A percentile compares a stretch with the other conserved stretches of the same genome.
These are phyloP conservation scores for Haplographium delicatum DNA, from an alignment of 495 filamentous ascomycete species.

Conservation along the genomic window DNA sequence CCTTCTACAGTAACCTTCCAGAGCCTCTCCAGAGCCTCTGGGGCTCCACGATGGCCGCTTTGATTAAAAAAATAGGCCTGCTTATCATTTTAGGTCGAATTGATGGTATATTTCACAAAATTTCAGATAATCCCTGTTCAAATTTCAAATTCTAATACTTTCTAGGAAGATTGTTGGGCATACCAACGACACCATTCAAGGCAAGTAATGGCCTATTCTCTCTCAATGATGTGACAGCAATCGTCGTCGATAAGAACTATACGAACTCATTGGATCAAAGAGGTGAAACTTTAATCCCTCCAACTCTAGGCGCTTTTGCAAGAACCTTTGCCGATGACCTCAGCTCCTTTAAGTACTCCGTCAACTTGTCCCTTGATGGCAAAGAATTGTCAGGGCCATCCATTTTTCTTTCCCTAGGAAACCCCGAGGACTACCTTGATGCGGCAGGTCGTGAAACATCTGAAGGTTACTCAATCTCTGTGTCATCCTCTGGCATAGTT, in stretches of 20 bases:
- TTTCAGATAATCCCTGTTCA: neutral
- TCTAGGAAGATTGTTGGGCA: constrained; percentile 23
- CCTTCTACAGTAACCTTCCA: too few relatives aligned
- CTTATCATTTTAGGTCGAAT: too few relatives aligned
- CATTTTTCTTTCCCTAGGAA: constrained; percentile 41
- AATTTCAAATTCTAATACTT: neutral
- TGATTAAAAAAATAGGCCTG: too few relatives aligned
- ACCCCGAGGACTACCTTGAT: constrained; percentile 35
- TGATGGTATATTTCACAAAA: neutral
- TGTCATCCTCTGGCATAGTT: constrained; percentile 32
- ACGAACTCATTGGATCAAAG: constrained; percentile 29
- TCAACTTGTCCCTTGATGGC: constrained; percentile 25
- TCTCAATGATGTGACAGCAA: constrained; percentile 28
- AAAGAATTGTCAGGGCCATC: constrained; percentile 20
- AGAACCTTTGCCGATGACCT: constrained; percentile 38
- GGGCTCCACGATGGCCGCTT: too few relatives aligned
- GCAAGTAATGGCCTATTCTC: constrained; percentile 26
- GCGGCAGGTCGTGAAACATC: constrained; percentile 36
- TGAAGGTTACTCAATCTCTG: constrained; percentile 42
- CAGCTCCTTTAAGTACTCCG: too few relatives aligned
- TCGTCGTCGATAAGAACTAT: constrained; percentile 40
- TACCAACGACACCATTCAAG: constrained; percentile 36
- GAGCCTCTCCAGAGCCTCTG: too few relatives aligned
- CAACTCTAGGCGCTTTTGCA: constrained; percentile 38
- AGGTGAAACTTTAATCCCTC: constrained; percentile 45